phyloP scores from a whole-genome alignment of 2,329 filamentous ascomycete species.

The Colletotrichum falcatum region DNA sequence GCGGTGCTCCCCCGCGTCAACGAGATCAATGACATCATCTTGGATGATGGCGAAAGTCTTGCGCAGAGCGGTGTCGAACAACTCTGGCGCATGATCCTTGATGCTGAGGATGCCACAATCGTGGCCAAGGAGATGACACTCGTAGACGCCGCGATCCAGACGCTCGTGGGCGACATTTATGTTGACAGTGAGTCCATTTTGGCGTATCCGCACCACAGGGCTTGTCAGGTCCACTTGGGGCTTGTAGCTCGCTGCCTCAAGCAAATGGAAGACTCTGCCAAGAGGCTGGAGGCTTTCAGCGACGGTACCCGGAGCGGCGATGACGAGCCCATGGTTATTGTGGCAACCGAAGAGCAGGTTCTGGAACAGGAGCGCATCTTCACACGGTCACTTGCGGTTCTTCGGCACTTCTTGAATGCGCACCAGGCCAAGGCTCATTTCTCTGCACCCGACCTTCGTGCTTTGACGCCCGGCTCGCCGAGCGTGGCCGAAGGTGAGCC shows the following conservation, averaged over 20 bases:
- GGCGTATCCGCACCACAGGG: slow-evolving; percentile 61
- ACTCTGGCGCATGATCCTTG: slow-evolving; percentile 86
- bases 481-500: slow-evolving; percentile 70
- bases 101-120: slow-evolving; percentile 72
- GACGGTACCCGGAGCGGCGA: slow-evolving; percentile 58
- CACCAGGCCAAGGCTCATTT: slow-evolving; percentile 72
- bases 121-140: slow-evolving; percentile 54
- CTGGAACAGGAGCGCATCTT: slow-evolving; percentile 72
- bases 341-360: slow-evolving; percentile 60
- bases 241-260: slow-evolving; percentile 80
- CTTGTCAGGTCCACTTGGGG: slow-evolving; percentile 72
- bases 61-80: slow-evolving; percentile 72
- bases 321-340: slow-evolving; percentile 65
- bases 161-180: slow-evolving; percentile 79
- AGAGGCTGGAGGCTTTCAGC: slow-evolving; percentile 62
- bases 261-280: slow-evolving; percentile 75
- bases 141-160: slow-evolving; percentile 70
- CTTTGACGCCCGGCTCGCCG: slow-evolving; percentile 63
- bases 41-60: slow-evolving; percentile 65
- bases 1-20: slow-evolving; percentile 62
- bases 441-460: slow-evolving; percentile 67
- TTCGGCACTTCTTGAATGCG: slow-evolving; percentile 75
- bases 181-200: slow-evolving; percentile 67
- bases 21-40: slow-evolving; percentile 56
- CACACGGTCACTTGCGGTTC: slow-evolving; percentile 74